phyloP scores from a whole-genome alignment of 257 asterid species.

The Prunella vulgaris region DNA sequence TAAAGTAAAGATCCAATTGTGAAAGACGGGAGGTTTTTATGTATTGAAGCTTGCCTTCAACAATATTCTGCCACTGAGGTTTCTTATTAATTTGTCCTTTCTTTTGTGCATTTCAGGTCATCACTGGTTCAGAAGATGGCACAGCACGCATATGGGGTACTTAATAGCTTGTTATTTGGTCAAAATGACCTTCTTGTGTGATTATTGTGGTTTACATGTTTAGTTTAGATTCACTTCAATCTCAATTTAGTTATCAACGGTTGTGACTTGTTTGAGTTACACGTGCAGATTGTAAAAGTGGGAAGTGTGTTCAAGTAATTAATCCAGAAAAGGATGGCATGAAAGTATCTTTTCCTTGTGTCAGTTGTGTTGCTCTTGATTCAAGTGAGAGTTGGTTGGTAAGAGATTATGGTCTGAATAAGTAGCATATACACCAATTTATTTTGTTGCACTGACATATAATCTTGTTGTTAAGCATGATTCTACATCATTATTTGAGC shows the following conservation, averaged over 20 bases:
- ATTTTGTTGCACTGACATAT: not conserved
- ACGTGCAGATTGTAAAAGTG: slow-evolving; percentile 78
- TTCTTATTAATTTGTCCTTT: slow-evolving; percentile 17
- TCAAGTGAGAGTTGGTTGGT: slow-evolving; percentile 99
- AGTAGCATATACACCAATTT: not conserved
- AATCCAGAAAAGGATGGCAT: slow-evolving; percentile 49
- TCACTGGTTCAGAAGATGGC: slow-evolving; percentile 99
- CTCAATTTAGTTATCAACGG: slow-evolving; percentile 6
- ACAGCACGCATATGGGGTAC: slow-evolving; percentile 94
- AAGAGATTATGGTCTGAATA: slow-evolving; percentile 30
- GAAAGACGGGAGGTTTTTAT: not conserved
- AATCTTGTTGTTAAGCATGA: not conserved
- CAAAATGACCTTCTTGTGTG: slow-evolving; percentile 10
- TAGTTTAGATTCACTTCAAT: slow-evolving; percentile 10
- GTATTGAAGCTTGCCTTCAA: slow-evolving; percentile 7
- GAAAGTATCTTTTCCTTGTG: slow-evolving; percentile 41
- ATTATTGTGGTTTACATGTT: not conserved
- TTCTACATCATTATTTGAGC: slow-evolving; percentile 18
- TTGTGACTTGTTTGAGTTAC: slow-evolving; percentile 25
- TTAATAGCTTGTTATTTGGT: slow-evolving; percentile 14
- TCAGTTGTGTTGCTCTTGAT: slow-evolving; percentile 88
- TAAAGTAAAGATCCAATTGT: not conserved
- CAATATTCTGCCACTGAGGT: not conserved
- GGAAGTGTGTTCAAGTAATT: slow-evolving; percentile 71
- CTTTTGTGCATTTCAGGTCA: slow-evolving; percentile 48